Base-by-base conservation (phyloP, 768 basidiomycete species). In the Amanita rimosa region DNA sequence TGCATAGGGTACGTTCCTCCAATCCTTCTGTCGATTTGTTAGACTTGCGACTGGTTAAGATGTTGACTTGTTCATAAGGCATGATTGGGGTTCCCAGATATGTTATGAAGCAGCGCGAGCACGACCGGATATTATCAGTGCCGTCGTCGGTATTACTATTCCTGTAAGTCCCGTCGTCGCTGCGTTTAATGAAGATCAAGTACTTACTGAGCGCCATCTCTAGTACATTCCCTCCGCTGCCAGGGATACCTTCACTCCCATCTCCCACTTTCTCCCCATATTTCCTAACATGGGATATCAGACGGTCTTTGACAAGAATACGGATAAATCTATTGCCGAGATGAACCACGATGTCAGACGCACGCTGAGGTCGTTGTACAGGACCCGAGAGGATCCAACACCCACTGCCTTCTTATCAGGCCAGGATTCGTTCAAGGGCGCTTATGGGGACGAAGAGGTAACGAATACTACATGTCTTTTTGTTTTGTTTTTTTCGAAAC, bases 1-100 rank as follows among this genome's bases (percentile, higher is more conserved):
- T 85, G 80, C 54, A 64, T 88, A 50, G 85, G 85, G 83, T 83
- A 53, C 26, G 69, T 54, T 7, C 34, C 26, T 1, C 22, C 22
- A 6, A 17, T 39, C 22, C 10, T 34, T n/a, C n/a, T n/a, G n/a
- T n/a, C n/a, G n/a, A n/a, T n/a, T n/a, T n/a, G n/a, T n/a, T n/a
- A n/a, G n/a, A n/a, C n/a, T n/a, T n/a, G n/a, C n/a, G n/a, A n/a
- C n/a, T n/a, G n/a, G n/a, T n/a, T n/a, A n/a, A n/a, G n/a, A n/a
- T n/a, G n/a, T n/a, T n/a, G n/a, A n/a, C n/a, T n/a, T n/a, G n/a
- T n/a, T n/a, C 5, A 26, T 33, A 3, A 84, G 83, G 10, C 85
- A 88, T 55, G 85, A 88, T 52, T 88, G 85, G 85, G 85, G 85
- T 34, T 67, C 81, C 1, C 69, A 74, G 46, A 51, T 77, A 2